These are phyloP conservation scores for Nematocida sp. DNA, from an alignment of 371 early-diverging fungal species.

Conservation along the genomic window DNA sequence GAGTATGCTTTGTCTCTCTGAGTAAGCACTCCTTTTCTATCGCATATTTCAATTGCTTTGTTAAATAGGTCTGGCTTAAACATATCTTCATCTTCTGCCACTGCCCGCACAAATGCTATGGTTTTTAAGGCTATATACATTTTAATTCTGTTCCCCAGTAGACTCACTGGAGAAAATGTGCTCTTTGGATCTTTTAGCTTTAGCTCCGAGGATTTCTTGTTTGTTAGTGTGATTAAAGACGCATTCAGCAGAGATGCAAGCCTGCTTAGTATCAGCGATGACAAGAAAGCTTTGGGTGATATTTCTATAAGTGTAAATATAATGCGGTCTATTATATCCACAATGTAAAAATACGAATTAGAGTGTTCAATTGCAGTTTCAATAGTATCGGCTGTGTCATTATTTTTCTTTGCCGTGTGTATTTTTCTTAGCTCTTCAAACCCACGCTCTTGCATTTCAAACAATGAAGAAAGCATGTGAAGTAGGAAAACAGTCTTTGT, in stretches of 20 bases:
- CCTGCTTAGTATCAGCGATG: slow-evolving; percentile 80
- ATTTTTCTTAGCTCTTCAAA: slow-evolving; percentile 62
- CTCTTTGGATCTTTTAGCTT: slow-evolving; percentile 75
- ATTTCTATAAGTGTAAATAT: slow-evolving; percentile 45
- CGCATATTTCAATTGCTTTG: slow-evolving; percentile 63
- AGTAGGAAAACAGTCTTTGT: slow-evolving; percentile 60
- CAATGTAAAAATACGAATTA: slow-evolving; percentile 41
- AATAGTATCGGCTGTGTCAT: slow-evolving; percentile 16
- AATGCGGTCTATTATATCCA: slow-evolving; percentile 54
- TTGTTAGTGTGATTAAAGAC: slow-evolving; percentile 82
- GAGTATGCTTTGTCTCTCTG: slow-evolving; percentile 72
- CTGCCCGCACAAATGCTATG: slow-evolving; percentile 69
- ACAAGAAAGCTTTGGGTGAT: slow-evolving; percentile 75
- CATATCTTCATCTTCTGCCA: slow-evolving; percentile 77
- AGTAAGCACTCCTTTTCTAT: slow-evolving; percentile 54
- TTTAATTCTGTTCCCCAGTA: slow-evolving; percentile 79
- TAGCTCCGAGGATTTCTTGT: slow-evolving; percentile 84
- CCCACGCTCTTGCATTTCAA: slow-evolving; percentile 53
- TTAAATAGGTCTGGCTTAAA: slow-evolving; percentile 64
- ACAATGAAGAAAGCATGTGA: slow-evolving; percentile 59
- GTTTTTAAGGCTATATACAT: slow-evolving; percentile 78
- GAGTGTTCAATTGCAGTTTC: slow-evolving; percentile 9
- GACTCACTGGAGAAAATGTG: slow-evolving; percentile 80
- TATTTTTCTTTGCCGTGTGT: slow-evolving; percentile 38
- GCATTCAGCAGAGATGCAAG: slow-evolving; percentile 92